These are phyloP conservation scores for Coemansia sp. DNA, from an alignment of 192 early-diverging fungal species.

Conservation along the genomic window DNA sequence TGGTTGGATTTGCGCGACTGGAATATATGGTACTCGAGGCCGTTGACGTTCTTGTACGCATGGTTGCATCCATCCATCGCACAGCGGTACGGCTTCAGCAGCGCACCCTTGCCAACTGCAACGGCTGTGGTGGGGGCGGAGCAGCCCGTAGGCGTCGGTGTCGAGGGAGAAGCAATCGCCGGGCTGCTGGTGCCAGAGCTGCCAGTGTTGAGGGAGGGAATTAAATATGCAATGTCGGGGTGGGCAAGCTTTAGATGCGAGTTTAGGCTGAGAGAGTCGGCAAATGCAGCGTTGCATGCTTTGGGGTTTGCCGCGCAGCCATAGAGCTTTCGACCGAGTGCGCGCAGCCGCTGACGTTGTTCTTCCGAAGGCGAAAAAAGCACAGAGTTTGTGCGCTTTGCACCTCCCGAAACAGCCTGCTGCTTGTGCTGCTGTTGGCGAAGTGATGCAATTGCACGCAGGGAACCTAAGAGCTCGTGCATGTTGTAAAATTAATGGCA, in stretches of 20 bases:
- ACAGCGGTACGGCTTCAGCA: conserved; percentile 61
- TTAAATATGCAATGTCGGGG: conserved; percentile 21
- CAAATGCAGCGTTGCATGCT: conserved; percentile 36
- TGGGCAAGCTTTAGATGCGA: conserved; percentile 49
- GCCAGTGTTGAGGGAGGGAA: conserved; percentile 32
- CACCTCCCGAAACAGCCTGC: conserved; percentile 13
- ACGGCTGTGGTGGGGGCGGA: not conserved
- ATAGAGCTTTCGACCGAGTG: conserved; percentile 45
- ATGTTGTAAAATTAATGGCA: no score
- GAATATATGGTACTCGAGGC: conserved; percentile 75
- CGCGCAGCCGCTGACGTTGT: conserved; percentile 44
- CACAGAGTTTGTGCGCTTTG: conserved; percentile 44
- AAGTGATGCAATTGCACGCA: conserved; percentile 1
- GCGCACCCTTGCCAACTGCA: conserved; percentile 3
- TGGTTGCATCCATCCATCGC: conserved; percentile 63
- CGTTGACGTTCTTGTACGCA: conserved; percentile 79
- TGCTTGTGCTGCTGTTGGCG: not conserved
- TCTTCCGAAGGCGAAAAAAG: conserved; percentile 50
- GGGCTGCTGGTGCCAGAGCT: conserved; percentile 1
- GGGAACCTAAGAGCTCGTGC: no score
- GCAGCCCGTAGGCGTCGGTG: not conserved
- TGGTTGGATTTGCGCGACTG: conserved; percentile 52
- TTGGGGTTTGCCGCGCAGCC: conserved; percentile 45
- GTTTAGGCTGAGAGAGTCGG: conserved; percentile 36
- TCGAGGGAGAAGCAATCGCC: not conserved